phyloP scores from a whole-genome alignment of 257 asterid species.

The Solanum clarkiae region DNA sequence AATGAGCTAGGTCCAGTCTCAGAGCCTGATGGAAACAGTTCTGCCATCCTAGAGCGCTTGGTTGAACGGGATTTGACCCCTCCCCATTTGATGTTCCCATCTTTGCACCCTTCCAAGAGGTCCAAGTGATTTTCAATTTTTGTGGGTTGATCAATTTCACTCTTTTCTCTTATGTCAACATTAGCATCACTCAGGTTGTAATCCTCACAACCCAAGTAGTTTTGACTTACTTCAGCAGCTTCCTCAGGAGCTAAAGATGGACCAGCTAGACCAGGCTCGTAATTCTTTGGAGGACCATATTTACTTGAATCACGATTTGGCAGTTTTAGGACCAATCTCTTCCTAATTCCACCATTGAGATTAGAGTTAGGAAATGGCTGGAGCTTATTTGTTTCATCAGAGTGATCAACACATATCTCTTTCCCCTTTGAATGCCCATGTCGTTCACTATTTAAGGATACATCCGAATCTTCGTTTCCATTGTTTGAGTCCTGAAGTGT shows the following conservation, averaged over 20 bases:
- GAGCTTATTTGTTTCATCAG: slow-evolving; percentile 29
- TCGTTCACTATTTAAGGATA: slow-evolving; percentile 37
- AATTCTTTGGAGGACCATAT: slow-evolving; percentile 14
- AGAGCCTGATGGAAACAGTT: slow-evolving; percentile 28
- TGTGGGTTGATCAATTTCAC: slow-evolving; percentile 18
- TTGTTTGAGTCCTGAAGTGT: slow-evolving; percentile 52
- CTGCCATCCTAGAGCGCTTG: slow-evolving; percentile 60
- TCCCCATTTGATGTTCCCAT: slow-evolving; percentile 72
- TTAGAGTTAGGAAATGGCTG: slow-evolving; percentile 30
- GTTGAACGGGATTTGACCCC: slow-evolving; percentile 78
- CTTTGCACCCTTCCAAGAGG: slow-evolving; percentile 66
- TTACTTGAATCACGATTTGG: slow-evolving; percentile 63
- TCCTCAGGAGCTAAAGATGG: slow-evolving; percentile 31
- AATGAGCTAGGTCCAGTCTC: slow-evolving; percentile 26
- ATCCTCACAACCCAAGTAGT: slow-evolving; percentile 13
- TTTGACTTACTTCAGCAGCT: slow-evolving; percentile 13
- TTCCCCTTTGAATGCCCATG: slow-evolving; percentile 57
- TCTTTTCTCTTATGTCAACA: slow-evolving; percentile 25
- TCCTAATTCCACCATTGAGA: slow-evolving; percentile 38
- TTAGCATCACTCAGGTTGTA: slow-evolving; percentile 12
- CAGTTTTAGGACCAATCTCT: slow-evolving; percentile 67
- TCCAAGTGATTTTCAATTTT: slow-evolving; percentile 28
- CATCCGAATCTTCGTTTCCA: slow-evolving; percentile 70
- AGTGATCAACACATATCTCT: slow-evolving; percentile 39
- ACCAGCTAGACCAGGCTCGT: slow-evolving; percentile 31